Conservation (phyloP, 805 yeast species). For the Saturnispora saitoi region DNA sequence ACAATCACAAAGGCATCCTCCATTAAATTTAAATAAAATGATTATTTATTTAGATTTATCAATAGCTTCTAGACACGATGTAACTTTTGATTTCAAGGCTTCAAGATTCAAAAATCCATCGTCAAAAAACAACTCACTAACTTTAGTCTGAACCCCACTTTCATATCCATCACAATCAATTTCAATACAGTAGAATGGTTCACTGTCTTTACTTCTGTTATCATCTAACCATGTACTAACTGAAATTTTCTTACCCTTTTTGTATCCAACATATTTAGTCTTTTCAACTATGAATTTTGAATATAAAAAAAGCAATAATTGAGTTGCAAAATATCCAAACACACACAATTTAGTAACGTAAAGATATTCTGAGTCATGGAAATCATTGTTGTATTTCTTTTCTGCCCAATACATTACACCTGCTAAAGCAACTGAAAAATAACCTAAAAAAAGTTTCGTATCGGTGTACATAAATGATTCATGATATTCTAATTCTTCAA, state of each 20-base stretch:
- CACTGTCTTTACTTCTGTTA: constrained; percentile 21
- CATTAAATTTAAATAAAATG: background rate
- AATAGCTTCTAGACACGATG: constrained; percentile 11
- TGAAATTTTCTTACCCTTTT: constrained; percentile 29
- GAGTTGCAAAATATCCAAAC: constrained; percentile 30
- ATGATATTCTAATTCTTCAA: constrained; percentile 37
- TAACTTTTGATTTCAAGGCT: constrained; percentile 26
- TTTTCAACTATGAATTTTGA: constrained; percentile 32
- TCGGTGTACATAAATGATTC: constrained; percentile 41
- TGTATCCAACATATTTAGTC: constrained; percentile 39
- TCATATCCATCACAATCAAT: constrained; percentile 24
- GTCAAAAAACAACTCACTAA: constrained; percentile 37
- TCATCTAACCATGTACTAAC: constrained; percentile 32
- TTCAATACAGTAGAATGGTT: constrained; percentile 36
- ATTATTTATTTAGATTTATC: constrained; percentile 18
- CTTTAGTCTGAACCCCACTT: constrained; percentile 22
- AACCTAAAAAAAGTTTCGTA: constrained; percentile 41
- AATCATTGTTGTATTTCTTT: constrained; percentile 35
- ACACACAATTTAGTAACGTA: constrained; percentile 30
- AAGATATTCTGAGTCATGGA: constrained; percentile 32
- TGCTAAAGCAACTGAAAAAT: constrained; percentile 37
- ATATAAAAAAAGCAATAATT: constrained; percentile 30
- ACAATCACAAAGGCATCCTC: background rate
- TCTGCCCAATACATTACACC: constrained; percentile 40
- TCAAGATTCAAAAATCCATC: constrained; percentile 37